Evolutionary conservation across 805 yeast genomes (phyloP).

Genomic region (Sporopachydermia quercuum): DNA sequence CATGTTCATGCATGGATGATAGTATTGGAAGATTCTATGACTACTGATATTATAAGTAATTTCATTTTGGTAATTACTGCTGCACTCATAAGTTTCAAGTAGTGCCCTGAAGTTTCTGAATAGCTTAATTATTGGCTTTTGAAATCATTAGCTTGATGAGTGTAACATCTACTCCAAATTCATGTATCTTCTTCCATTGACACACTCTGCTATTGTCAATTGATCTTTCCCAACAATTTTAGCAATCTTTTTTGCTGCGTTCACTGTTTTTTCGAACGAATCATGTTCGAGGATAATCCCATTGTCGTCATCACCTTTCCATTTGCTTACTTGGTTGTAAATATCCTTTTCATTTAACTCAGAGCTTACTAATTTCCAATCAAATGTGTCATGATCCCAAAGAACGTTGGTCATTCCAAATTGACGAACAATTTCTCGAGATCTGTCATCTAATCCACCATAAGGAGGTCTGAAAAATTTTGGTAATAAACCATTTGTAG

Average conservation of each 20-base stretch:
- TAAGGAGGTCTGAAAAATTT: slow-evolving; percentile 95
- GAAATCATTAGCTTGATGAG: too few relatives aligned
- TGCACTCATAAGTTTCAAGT: too few relatives aligned
- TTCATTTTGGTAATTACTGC: too few relatives aligned
- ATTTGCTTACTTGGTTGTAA: slow-evolving; percentile 35
- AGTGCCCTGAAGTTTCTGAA: too few relatives aligned
- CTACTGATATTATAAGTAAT: too few relatives aligned
- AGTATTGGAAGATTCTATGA: too few relatives aligned
- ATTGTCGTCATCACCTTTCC: slow-evolving; percentile 24
- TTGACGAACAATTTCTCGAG: slow-evolving; percentile 62
- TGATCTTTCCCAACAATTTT: slow-evolving; percentile 45
- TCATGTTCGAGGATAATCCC: slow-evolving; percentile 88
- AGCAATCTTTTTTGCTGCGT: slow-evolving; percentile 46
- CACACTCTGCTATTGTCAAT: slow-evolving; percentile 68
- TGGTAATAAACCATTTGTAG: slow-evolving; percentile 76
- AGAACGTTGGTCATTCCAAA: slow-evolving; percentile 79
- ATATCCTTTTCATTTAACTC: slow-evolving; percentile 40
- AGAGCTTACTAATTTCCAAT: slow-evolving; percentile 60
- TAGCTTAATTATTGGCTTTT: too few relatives aligned
- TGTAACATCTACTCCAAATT: background rate
- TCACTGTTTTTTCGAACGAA: slow-evolving; percentile 47
- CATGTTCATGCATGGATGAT: too few relatives aligned
- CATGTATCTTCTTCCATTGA: slow-evolving; percentile 28
- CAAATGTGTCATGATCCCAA: slow-evolving; percentile 88
- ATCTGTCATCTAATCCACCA: slow-evolving; percentile 85